Percentiles rank a stretch among this genome's conserved stretches.
phyloP scores from a whole-genome alignment of 306 rosid species.

The Castanea sativa region DNA sequence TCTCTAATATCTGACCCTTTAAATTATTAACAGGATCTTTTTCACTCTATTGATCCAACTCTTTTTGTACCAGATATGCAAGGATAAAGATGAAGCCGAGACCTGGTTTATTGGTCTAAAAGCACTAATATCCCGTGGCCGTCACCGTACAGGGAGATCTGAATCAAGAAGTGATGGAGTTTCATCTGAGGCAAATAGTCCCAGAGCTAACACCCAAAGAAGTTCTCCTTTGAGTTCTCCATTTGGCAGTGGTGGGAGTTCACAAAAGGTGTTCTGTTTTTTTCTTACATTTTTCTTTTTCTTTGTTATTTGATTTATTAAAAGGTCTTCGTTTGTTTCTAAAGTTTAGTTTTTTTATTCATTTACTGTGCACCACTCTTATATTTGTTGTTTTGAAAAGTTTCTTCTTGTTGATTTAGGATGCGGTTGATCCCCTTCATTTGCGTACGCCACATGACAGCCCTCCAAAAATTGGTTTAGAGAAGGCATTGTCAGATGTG shows the following conservation, averaged over 20 bases:
- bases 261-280: constrained; percentile 67
- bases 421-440: constrained; percentile 79
- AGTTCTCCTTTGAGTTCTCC: constrained; percentile 94
- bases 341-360: background rate
- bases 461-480: constrained; percentile 91
- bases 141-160: constrained; percentile 84
- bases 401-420: constrained; percentile 51
- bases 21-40: constrained; percentile 4
- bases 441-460: constrained; percentile 91
- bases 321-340: background rate
- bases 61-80: constrained; percentile 75
- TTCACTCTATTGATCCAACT: constrained; percentile 31
- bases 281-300: background rate
- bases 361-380: background rate
- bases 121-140: constrained; percentile 87
- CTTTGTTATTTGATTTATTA: too few relatives aligned
- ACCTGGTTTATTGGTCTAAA: constrained; percentile 98
- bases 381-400: background rate
- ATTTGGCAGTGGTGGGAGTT: constrained; percentile 90
- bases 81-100: constrained; percentile 99
- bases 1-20: background rate
- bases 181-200: constrained; percentile 96
- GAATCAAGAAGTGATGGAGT: constrained; percentile 95
- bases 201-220: constrained; percentile 86
- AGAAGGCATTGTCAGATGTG: constrained; percentile 85